A percentile compares a stretch with the other conserved stretches of the same genome.
Evolutionary conservation across 2,329 filamentous ascomycete genomes (phyloP).

Genomic region (Thielaviopsis populi): DNA sequence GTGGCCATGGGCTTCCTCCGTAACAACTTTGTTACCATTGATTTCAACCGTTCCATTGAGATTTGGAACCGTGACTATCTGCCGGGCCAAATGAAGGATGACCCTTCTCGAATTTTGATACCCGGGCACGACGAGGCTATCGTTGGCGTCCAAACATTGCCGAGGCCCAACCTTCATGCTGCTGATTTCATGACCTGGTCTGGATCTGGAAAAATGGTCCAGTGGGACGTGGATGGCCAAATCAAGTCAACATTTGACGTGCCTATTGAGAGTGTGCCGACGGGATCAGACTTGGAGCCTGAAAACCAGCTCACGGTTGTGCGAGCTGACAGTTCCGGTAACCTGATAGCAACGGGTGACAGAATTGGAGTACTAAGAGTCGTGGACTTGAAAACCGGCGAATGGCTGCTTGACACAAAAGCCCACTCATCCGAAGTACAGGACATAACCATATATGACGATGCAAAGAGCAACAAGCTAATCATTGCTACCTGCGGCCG

Average conservation of each 20-base stretch:
- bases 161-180: conserved; percentile 44
- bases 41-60: conserved; percentile 60
- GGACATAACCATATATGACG: conserved; percentile 58
- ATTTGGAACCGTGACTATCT: conserved; percentile 39
- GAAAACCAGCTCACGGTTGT: conserved; percentile 46
- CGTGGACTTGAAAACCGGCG: conserved; percentile 45
- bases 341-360: conserved; percentile 68
- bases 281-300: conserved; percentile 35
- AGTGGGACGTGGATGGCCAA: conserved; percentile 65
- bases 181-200: conserved; percentile 78
- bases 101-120: conserved; percentile 37
- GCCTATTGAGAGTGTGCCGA: conserved; percentile 47
- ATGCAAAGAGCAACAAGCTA: conserved; percentile 33
- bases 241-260: conserved; percentile 50
- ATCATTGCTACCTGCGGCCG: conserved; percentile 72
- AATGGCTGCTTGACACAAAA: conserved; percentile 56
- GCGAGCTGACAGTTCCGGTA: conserved; percentile 44
- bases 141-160: conserved; percentile 57
- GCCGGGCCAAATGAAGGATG: conserved; percentile 27
- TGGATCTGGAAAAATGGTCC: conserved; percentile 58
- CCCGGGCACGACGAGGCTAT: conserved; percentile 49
- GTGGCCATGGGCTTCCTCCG: conserved; percentile 55
- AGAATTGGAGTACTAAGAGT: conserved; percentile 68
- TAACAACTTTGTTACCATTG: conserved; percentile 57
- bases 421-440: conserved; percentile 79